Evolutionary conservation across 768 basidiomycete genomes (phyloP), one percentile per base, ranked within the genome.

Genomic region (Lanmaoa rubissima): DNA sequence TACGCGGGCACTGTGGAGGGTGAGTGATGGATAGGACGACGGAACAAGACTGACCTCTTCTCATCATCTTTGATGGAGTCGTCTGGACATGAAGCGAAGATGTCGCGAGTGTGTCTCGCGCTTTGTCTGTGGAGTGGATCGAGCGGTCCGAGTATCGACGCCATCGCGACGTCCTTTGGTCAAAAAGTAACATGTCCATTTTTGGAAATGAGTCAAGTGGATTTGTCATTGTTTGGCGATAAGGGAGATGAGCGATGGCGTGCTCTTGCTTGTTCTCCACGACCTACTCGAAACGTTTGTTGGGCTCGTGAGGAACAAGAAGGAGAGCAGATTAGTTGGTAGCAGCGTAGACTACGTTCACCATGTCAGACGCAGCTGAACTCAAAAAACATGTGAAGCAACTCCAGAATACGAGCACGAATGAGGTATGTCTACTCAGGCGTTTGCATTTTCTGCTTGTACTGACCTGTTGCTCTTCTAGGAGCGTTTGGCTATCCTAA

Each of bases 341-440:
- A 67, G 64, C 42, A 61, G 44, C 57, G 61, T 68, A 69, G 59
- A 58, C 38, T 54, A 48, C 36, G 26, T 46, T 31, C 10, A 55
- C 43, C 49, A 71, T 73, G 70, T 68, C 77, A 47, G 74, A 74
- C 53, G 70, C 69, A 36, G 73, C 76, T 68, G 88, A 90, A 75
- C 79, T 92, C 75, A 90, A 84, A 80, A 86, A 83, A 73, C 83
- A 88, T 72, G 88, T 87, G 51, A 92, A 90, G 79, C 81, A 85
- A 78, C 77, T 92, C 63, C 86, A 90, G 78, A 81, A 72, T 66
- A 77, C 84, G 58, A 74, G 81, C 61, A 79, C 74, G 41, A 77
- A 77, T 56, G 73, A 82, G 83, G 85, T 87, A 74, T 70, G 81
- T 76, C 21, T 1, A 1, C 3, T n/a, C 5, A 12, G 9, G 3